phyloP scores from a whole-genome alignment of 768 basidiomycete species.

The Phlegmacium glaucopus region DNA sequence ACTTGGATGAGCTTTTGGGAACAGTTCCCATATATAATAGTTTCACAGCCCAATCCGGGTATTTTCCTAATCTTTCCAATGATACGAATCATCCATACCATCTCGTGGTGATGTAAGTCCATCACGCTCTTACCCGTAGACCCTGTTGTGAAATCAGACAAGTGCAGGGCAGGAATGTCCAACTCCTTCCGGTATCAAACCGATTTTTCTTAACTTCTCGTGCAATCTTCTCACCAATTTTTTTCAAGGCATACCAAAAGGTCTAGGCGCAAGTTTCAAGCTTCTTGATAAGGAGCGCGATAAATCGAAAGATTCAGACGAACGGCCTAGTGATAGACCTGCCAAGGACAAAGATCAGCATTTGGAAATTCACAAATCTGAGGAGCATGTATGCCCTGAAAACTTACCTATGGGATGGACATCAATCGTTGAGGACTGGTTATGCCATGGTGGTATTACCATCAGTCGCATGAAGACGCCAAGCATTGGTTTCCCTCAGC shows the following conservation, averaged over 20 bases:
- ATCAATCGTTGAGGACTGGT: slow-evolving; percentile 71
- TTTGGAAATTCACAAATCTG: slow-evolving; percentile 23
- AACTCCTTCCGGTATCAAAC: slow-evolving; percentile 59
- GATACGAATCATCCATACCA: slow-evolving; percentile 70
- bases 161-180: slow-evolving; percentile 77
- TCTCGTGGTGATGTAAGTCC: slow-evolving; percentile 68
- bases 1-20: slow-evolving; percentile 70
- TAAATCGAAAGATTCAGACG: slow-evolving; percentile 28
- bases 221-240: background rate
- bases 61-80: slow-evolving; percentile 44
- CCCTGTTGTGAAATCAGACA: slow-evolving; percentile 15
- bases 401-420: slow-evolving; percentile 59
- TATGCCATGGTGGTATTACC: slow-evolving; percentile 43
- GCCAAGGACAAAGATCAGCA: slow-evolving; percentile 34
- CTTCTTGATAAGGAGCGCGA: slow-evolving; percentile 53
- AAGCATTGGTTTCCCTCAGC: slow-evolving; percentile 41
- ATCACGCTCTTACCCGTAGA: background rate
- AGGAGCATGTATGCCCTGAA: slow-evolving; percentile 20
- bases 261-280: slow-evolving; percentile 74
- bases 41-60: slow-evolving; percentile 20
- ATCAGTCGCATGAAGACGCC: slow-evolving; percentile 26
- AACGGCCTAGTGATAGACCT: slow-evolving; percentile 25
- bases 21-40: slow-evolving; percentile 44
- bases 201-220: background rate
- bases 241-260: slow-evolving; percentile 67